Conservation (phyloP, 306 rosid genomes). For the Adenanthera pavonina region DNA sequence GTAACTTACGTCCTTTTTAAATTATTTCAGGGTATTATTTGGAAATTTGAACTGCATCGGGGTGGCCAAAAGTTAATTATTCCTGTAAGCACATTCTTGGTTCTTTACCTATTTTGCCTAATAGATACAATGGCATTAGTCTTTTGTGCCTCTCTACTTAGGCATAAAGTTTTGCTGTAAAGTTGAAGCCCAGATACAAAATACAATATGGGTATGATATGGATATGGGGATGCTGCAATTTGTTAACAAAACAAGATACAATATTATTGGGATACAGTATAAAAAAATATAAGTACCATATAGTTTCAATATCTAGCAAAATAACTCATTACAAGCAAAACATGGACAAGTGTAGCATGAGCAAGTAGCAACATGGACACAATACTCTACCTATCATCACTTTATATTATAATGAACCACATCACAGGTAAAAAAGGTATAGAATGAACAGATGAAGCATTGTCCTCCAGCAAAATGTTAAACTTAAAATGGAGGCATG, state of each 20-base stretch:
- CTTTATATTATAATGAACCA: neutral
- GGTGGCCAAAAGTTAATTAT: slow-evolving; percentile 88
- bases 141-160: slow-evolving; percentile 13
- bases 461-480: neutral
- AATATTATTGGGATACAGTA: neutral
- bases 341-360: neutral
- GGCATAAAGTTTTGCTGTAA: slow-evolving; percentile 11
- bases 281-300: neutral
- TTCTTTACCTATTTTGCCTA: slow-evolving; percentile 34
- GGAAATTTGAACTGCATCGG: slow-evolving; percentile 88
- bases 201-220: neutral
- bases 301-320: neutral
- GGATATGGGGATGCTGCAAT: neutral
- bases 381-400: neutral
- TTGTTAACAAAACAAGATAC: neutral
- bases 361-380: neutral
- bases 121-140: slow-evolving; percentile 3
- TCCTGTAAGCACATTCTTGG: slow-evolving; percentile 67
- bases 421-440: neutral
- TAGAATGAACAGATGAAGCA: neutral
- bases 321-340: neutral
- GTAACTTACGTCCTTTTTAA: slow-evolving; percentile 34
- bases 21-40: slow-evolving; percentile 78
- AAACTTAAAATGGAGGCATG: neutral
- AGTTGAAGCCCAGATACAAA: neutral